phyloP scores from a whole-genome alignment of 2,329 filamentous ascomycete species.

The Dactylellina haptotyla region DNA sequence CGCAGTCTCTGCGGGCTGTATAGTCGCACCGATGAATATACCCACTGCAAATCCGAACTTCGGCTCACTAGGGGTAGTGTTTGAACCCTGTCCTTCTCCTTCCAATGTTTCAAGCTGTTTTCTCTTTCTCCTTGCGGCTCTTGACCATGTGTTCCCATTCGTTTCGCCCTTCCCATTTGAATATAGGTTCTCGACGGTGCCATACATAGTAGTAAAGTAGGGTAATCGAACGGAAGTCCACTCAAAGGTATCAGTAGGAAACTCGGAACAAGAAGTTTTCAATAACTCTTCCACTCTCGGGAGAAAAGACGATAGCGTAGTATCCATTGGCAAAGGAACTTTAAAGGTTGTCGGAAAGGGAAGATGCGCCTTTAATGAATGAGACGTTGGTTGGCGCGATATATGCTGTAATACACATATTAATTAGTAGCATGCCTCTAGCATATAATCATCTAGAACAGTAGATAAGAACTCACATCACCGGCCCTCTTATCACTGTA shows the following conservation, averaged over 20 bases:
- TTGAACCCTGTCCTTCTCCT: slow-evolving; percentile 64
- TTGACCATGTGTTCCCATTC: slow-evolving; percentile 61
- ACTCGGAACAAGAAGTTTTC: slow-evolving; percentile 20
- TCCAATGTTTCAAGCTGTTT: slow-evolving; percentile 56
- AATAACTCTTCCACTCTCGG: slow-evolving; percentile 30
- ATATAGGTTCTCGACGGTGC: slow-evolving; percentile 32
- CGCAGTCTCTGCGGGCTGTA: slow-evolving; percentile 60
- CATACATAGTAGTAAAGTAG: slow-evolving; percentile 45
- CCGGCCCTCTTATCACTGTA: slow-evolving; percentile 75
- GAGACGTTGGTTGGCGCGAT: slow-evolving; percentile 35
- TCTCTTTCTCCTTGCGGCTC: slow-evolving; percentile 62
- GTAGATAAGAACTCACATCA: slow-evolving; percentile 57
- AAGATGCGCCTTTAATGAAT: slow-evolving; percentile 25
- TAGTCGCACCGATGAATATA: slow-evolving; percentile 60
- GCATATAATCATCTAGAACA: neutral
- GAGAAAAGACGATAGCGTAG: slow-evolving; percentile 19
- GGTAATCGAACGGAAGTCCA: slow-evolving; percentile 35
- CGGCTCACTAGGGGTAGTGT: slow-evolving; percentile 71
- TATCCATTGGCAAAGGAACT: slow-evolving; percentile 27
- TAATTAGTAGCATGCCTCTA: neutral
- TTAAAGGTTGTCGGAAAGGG: slow-evolving; percentile 48
- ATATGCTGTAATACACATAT: slow-evolving; percentile 27
- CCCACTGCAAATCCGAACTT: slow-evolving; percentile 66
- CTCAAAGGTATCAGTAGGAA: slow-evolving; percentile 33
- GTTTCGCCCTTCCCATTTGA: slow-evolving; percentile 41